A percentile compares a stretch with the other conserved stretches of the same genome.
Evolutionary conservation across 495 filamentous ascomycete genomes (phyloP).

Genomic region (Sabuloglossum arenarium): DNA sequence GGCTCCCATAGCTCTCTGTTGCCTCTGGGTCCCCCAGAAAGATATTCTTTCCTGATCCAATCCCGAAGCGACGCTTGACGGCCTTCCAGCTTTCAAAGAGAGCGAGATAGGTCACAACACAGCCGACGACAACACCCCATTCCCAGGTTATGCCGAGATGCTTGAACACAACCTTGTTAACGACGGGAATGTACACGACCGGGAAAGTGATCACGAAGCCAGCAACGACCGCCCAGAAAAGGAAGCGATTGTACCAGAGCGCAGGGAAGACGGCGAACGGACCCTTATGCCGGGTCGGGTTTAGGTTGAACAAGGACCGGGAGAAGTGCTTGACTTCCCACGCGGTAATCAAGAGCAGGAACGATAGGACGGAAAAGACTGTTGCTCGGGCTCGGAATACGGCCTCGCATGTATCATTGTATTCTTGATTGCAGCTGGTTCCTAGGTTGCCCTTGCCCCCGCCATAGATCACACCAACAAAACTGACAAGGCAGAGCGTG

Average conservation of each 20-base stretch:
- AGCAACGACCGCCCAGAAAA: constrained; percentile 51
- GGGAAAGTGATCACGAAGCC: constrained; percentile 50
- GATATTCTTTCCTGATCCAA: not conserved
- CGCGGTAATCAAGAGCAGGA: constrained; percentile 47
- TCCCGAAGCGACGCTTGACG: constrained; percentile 26
- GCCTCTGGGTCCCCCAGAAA: not conserved
- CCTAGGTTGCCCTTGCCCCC: constrained; percentile 40
- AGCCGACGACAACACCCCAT: constrained; percentile 42
- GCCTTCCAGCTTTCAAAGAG: constrained; percentile 50
- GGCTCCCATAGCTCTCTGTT: not conserved
- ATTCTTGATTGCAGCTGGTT: constrained; percentile 38
- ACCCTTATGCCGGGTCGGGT: not conserved
- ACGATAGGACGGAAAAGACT: constrained; percentile 56
- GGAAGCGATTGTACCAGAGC: constrained; percentile 47
- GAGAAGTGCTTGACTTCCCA: constrained; percentile 61
- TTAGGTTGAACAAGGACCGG: constrained; percentile 33
- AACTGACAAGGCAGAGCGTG: constrained; percentile 41
- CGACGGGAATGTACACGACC: constrained; percentile 47
- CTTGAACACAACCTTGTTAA: constrained; percentile 54
- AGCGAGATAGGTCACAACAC: constrained; percentile 32
- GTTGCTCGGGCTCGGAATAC: constrained; percentile 63
- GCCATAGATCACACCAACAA: constrained; percentile 48
- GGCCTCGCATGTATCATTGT: constrained; percentile 29
- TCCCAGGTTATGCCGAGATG: constrained; percentile 56
- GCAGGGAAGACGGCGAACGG: constrained; percentile 31